Evolutionary conservation across 805 yeast species (phyloP).

Genomic region (Candida bentonensis): DNA sequence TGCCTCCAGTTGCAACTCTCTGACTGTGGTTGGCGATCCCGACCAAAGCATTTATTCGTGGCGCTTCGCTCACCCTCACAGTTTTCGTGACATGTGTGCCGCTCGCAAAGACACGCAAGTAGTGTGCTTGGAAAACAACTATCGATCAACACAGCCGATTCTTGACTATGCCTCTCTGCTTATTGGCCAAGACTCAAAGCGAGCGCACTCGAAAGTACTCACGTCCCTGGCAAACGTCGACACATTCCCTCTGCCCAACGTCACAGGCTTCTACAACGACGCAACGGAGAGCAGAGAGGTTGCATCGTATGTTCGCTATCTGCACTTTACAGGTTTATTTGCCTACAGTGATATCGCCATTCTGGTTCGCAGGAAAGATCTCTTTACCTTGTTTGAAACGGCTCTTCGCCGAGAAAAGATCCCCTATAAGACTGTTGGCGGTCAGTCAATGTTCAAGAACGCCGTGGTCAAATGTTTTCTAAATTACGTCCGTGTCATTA

Average conservation of each 20-base stretch:
- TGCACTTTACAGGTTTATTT: conserved; percentile 34
- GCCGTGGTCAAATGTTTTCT: conserved; percentile 51
- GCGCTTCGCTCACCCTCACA: conserved; percentile 60
- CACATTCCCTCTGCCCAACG: neutral
- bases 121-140: conserved; percentile 50
- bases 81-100: conserved; percentile 32
- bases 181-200: conserved; percentile 41
- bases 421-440: conserved; percentile 58
- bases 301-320: conserved; percentile 36
- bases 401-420: conserved; percentile 40
- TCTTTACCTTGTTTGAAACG: conserved; percentile 50
- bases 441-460: conserved; percentile 68
- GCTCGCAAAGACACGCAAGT: conserved; percentile 22
- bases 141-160: conserved; percentile 63
- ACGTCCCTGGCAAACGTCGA: neutral
- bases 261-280: conserved; percentile 21
- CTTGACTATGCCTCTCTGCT: conserved; percentile 48
- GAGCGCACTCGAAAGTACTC: neutral
- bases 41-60: conserved; percentile 91
- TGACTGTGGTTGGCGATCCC: conserved; percentile 92
- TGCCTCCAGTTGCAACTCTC: conserved; percentile 23
- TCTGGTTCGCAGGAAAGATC: conserved; percentile 49
- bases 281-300: conserved; percentile 46
- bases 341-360: conserved; percentile 54
- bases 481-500: conserved; percentile 50